Evolutionary conservation across 2,329 filamentous ascomycete genomes (phyloP), one percentile per base, ranked within the genome.

Genomic region (Monilinia fructigena): DNA sequence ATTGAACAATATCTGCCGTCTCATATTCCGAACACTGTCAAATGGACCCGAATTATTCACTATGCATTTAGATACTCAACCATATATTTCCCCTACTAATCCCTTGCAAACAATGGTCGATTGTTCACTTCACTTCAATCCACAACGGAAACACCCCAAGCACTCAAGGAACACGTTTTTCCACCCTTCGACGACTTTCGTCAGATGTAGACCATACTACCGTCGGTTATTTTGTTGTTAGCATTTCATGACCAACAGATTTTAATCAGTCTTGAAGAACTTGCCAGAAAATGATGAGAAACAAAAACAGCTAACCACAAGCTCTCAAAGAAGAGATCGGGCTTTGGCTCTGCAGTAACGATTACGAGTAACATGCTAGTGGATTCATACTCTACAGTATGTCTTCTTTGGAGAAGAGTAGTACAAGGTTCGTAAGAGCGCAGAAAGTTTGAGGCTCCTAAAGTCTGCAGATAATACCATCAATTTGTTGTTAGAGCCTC

Each of bases 141-240:
- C 18, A 20, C 55, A 2, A 23, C 23, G 2, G 16, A 42, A 45
- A 11, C 55, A 5, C 3, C n/a, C 23, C 55, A 23, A 56, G 55
- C 38, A 28, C 23, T 18, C 55, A 28, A 45, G 55, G 55, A 42
- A 45, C n/a, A 12, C 16, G 5, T 56, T 42, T 42, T n/a, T 38
- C 55, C 28, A 20, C 23, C 23, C 7, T 45, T 45, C 12, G 45
- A 4, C 38, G 2, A 56, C 14, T 12, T 56, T 28, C 55, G 3
- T 38, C 26, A 12, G 38, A 28, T 18, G 8, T 10, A 28, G 38
- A 56, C 11, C 14, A 11, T 56, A 56, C 12, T 12, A 56, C 7
- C 38, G 20, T 56, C 4, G 55, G 55, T 45, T 23, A 56, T 56
- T 45, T 56, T 28, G 55, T 56, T 20, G 55, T 56, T 11, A 56